A percentile compares a stretch with the other conserved stretches of the same genome.
Evolutionary conservation across 805 yeast species (phyloP).

Genomic region (Saturnispora kantuleensis): DNA sequence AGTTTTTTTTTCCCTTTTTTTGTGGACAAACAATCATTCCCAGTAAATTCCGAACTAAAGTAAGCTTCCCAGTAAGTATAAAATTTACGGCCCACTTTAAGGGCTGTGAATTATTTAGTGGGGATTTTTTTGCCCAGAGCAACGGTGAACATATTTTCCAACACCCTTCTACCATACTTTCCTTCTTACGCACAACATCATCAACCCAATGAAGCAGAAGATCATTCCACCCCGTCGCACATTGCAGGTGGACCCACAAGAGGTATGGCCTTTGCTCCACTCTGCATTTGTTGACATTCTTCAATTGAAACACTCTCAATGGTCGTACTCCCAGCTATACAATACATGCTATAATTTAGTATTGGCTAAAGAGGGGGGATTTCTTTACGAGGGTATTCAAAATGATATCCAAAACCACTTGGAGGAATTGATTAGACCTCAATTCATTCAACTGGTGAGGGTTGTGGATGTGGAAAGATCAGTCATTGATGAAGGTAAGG

Average conservation of each 20-base stretch:
- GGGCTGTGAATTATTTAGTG: no score
- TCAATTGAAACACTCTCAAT: conserved; percentile 55
- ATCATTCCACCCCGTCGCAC: conserved; percentile 58
- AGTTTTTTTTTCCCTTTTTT: conserved; percentile 11
- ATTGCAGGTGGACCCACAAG: conserved; percentile 43
- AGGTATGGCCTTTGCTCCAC: conserved; percentile 55
- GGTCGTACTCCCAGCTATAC: conserved; percentile 78
- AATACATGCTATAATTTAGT: conserved; percentile 71
- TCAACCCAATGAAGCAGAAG: conserved; percentile 21
- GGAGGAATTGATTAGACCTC: conserved; percentile 18
- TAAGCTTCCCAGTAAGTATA: background rate
- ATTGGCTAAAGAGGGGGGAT: conserved; percentile 55
- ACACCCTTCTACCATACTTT: background rate
- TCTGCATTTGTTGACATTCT: conserved; percentile 67
- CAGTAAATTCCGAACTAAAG: no score
- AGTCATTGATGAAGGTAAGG: conserved; percentile 12
- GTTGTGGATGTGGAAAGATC: conserved; percentile 11
- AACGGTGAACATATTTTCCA: background rate
- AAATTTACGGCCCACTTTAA: background rate
- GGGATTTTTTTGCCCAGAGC: no score
- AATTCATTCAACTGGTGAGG: conserved; percentile 11
- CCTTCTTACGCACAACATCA: background rate
- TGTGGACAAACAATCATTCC: background rate
- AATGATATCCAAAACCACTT: conserved; percentile 40
- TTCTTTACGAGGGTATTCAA: conserved; percentile 53